Evolutionary conservation across 2,329 filamentous ascomycete genomes (phyloP).

Genomic region (Diaporthe humulicola): DNA sequence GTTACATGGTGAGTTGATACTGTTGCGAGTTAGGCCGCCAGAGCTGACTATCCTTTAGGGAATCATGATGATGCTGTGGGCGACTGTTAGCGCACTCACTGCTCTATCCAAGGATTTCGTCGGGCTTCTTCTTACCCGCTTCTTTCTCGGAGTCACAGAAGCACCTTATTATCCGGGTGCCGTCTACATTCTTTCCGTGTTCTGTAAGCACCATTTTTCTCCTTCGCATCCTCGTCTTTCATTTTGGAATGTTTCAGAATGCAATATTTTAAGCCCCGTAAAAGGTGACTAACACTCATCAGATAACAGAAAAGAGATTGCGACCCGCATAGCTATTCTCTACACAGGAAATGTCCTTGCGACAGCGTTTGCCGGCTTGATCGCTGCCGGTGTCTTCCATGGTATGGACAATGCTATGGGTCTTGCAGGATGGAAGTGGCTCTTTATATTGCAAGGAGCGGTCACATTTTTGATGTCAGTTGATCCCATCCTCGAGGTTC

Average conservation of each 20-base stretch:
- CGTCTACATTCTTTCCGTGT: slow-evolving; percentile 68
- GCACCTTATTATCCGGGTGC: slow-evolving; percentile 53
- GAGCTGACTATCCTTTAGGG: slow-evolving; percentile 49
- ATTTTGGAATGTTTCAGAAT: too few relatives aligned
- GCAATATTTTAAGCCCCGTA: too few relatives aligned
- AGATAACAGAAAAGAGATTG: slow-evolving; percentile 75
- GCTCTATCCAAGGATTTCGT: slow-evolving; percentile 56
- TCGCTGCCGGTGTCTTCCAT: slow-evolving; percentile 72
- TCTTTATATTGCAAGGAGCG: slow-evolving; percentile 47
- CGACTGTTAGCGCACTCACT: slow-evolving; percentile 56
- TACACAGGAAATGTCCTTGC: slow-evolving; percentile 74
- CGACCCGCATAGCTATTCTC: slow-evolving; percentile 70
- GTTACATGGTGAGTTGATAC: slow-evolving; percentile 55
- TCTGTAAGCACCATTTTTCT: too few relatives aligned
- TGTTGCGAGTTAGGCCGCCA: slow-evolving; percentile 54
- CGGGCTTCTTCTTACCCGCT: slow-evolving; percentile 56
- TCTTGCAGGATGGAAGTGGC: slow-evolving; percentile 55
- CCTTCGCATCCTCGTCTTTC: too few relatives aligned
- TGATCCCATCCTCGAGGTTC: too few relatives aligned
- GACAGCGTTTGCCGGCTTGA: slow-evolving; percentile 75
- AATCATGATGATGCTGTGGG: slow-evolving; percentile 56
- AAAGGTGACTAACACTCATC: too few relatives aligned
- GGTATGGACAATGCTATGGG: slow-evolving; percentile 60
- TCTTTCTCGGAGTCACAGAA: slow-evolving; percentile 58
- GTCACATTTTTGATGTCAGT: slow-evolving; percentile 45